phyloP scores from a whole-genome alignment of 208 protist species.

The Wallacemonas sp. region DNA sequence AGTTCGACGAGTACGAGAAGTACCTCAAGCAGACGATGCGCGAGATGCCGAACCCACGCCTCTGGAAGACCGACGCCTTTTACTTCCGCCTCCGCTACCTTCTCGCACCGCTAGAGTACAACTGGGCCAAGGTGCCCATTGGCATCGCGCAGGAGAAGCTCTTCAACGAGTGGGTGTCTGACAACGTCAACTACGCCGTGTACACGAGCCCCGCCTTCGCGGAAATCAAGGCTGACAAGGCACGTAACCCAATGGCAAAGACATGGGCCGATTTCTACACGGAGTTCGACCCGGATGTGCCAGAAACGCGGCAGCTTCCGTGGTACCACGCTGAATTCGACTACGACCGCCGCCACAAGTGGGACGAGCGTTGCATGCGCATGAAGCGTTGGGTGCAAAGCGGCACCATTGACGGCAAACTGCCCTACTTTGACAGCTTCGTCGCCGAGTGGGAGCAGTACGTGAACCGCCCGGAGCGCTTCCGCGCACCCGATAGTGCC shows the following conservation, averaged over 20 bases:
- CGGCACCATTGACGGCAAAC: conserved; percentile 81
- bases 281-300: conserved; percentile 84
- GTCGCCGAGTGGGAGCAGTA: conserved; percentile 92
- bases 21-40: conserved; percentile 89
- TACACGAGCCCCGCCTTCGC: conserved; percentile 65
- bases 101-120: conserved; percentile 85
- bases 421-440: conserved; percentile 83
- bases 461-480: conserved; percentile 86
- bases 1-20: conserved; percentile 87
- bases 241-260: conserved; percentile 80
- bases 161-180: conserved; percentile 88
- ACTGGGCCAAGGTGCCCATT: conserved; percentile 87
- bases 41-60: conserved; percentile 87
- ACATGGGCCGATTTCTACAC: conserved; percentile 88
- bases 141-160: conserved; percentile 72
- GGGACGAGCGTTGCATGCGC: conserved; percentile 91
- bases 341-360: conserved; percentile 90
- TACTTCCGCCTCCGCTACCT: conserved; percentile 90
- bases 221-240: conserved; percentile 75
- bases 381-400: conserved; percentile 93
- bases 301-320: conserved; percentile 79
- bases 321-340: conserved; percentile 91
- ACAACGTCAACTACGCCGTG: conserved; percentile 82
- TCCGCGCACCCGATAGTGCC: conserved; percentile 71
- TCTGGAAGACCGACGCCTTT: conserved; percentile 92